Conservation (phyloP, 352 stramenopile genomes). For the Globisporangium megalacanthum region DNA sequence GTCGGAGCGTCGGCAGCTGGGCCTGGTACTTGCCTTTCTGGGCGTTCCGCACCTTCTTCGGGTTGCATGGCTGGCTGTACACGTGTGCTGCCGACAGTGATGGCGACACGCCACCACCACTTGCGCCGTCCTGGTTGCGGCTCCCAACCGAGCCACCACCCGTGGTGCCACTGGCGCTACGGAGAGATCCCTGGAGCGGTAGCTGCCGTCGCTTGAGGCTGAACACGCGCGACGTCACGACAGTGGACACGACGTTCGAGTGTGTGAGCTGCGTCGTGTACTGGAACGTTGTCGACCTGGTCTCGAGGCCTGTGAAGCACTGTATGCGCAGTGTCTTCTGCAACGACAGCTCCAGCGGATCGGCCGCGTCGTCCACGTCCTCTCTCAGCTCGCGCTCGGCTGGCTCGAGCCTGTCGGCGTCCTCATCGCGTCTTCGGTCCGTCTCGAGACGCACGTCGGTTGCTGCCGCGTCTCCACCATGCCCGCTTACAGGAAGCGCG, state of each 20-base stretch:
- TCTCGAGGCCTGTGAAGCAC: conserved; percentile 39
- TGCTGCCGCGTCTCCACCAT: too few species aligned
- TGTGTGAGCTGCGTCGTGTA: conserved; percentile 55
- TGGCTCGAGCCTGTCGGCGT: neutral
- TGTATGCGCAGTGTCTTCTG: conserved; percentile 17
- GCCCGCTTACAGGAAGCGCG: too few species aligned
- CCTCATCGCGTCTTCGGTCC: neutral
- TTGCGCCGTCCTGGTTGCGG: conserved; percentile 24
- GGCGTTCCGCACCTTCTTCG: conserved; percentile 21
- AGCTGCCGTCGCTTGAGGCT: conserved; percentile 13
- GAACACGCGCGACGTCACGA: conserved; percentile 39
- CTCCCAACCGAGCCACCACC: neutral
- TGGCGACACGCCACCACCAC: neutral
- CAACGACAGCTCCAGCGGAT: conserved; percentile 28
- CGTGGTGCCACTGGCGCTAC: conserved; percentile 2
- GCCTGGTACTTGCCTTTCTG: conserved; percentile 37
- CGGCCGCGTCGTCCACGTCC: neutral
- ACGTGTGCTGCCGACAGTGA: conserved; percentile 14
- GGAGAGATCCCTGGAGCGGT: neutral
- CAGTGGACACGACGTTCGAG: conserved; percentile 60
- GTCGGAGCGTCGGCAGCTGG: conserved; percentile 40
- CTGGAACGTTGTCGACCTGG: conserved; percentile 29
- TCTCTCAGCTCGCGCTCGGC: neutral
- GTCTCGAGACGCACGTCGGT: too few species aligned
- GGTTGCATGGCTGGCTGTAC: conserved; percentile 25